These are phyloP conservation scores for Nakazawaea laoshanensis DNA, from an alignment of 805 yeast species.

Conservation along the genomic window DNA sequence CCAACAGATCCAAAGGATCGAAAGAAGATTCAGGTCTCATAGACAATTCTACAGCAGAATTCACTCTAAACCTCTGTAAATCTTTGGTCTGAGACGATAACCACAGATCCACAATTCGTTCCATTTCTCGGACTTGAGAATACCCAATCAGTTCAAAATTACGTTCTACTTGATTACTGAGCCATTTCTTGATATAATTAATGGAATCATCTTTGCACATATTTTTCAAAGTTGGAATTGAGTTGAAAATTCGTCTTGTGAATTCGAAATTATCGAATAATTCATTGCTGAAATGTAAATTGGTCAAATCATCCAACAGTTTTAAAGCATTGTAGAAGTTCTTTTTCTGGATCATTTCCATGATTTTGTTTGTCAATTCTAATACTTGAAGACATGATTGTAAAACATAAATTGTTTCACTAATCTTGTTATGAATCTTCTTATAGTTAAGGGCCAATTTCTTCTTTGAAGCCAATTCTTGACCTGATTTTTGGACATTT, in stretches of 20 bases:
- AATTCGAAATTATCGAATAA: constrained; percentile 64
- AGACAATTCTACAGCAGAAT: constrained; percentile 79
- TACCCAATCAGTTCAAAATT: constrained; percentile 54
- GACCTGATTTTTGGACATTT: constrained; percentile 56
- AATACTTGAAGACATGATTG: constrained; percentile 71
- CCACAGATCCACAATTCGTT: constrained; percentile 55
- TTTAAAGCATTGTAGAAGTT: constrained; percentile 83
- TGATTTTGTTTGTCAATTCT: constrained; percentile 79
- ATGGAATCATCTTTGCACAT: constrained; percentile 71
- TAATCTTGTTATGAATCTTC: constrained; percentile 57
- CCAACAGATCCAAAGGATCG: constrained; percentile 43
- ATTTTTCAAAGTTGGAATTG: constrained; percentile 68
- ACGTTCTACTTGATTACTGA: constrained; percentile 51
- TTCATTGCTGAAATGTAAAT: constrained; percentile 59
- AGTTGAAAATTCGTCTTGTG: constrained; percentile 60
- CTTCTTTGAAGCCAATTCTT: constrained; percentile 54
- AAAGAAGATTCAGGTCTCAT: constrained; percentile 48
- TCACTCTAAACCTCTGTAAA: constrained; percentile 55
- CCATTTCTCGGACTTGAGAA: constrained; percentile 44
- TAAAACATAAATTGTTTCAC: constrained; percentile 62
- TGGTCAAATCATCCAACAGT: constrained; percentile 66
- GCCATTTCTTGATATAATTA: constrained; percentile 55
- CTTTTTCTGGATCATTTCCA: constrained; percentile 66
- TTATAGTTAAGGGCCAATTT: constrained; percentile 50
- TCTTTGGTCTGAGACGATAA: constrained; percentile 35